Evolutionary conservation across 2,329 filamentous ascomycete genomes (phyloP), one percentile per base, ranked within the genome.

Genomic region (Colletotrichum simmondsii): DNA sequence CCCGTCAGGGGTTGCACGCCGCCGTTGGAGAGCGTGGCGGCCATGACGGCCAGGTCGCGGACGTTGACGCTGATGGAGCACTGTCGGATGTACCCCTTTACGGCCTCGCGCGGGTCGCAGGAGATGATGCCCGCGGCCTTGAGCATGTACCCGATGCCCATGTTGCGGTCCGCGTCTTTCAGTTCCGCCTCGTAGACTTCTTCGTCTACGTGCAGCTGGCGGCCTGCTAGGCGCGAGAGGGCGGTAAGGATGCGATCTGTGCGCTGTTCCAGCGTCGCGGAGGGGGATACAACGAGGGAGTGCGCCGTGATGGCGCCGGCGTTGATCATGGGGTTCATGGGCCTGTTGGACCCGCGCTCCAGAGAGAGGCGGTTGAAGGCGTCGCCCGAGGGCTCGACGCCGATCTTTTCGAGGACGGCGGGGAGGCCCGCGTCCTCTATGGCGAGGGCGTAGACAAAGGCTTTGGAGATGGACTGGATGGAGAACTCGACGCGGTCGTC

Each of bases 41-140:
- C 81, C 82, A 84, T 84, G 69, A 82, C 78, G 28, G 82, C 82
- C 63, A 84, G 68, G 66, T 84, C 82, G 5, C 81, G 79, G 7
- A 83, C 82, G n/a, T 81, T 84, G 75, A 83, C 82, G 30, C 83
- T 84, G 74, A 84, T 83, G 22, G 82, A 77, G 75, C 82, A 84
- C 65, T 84, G 82, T 1, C 82, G 80, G 28, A 83, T 82, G 70
- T 84, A 84, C 14, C 82, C 82, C 59, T 73, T 79, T 4, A 84
- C 82, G 4, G 78, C 80, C 56, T 83, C 81, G 11, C 74, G 78
- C 0, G 80, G 78, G 64, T 83, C 80, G 58, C 81, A 78, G 1
- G 76, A 71, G 49, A 84, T 81, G 74, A 84, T 81, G 1, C 81
- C 82, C 1, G 82, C 82, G 1, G 82, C 81, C 62, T 83, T 84